Base-by-base conservation (phyloP, 352 stramenopile genomes). In the Globisporangium splendens region DNA sequence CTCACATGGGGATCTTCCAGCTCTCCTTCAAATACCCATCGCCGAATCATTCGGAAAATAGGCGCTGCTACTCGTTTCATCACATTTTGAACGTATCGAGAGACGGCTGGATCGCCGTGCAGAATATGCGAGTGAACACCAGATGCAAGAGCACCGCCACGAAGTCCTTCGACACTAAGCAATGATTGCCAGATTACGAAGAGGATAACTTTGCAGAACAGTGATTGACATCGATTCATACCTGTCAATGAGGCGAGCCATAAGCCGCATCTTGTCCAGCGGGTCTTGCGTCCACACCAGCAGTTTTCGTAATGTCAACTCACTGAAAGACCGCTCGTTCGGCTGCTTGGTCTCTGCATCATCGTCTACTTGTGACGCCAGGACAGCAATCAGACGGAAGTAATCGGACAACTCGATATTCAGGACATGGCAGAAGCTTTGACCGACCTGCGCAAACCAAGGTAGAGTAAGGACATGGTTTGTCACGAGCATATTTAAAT, bases 401-500 rank as follows among this genome's bases (percentile, higher is more conserved):
- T 97, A 98, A 54, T 96, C 88, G 1, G 77, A 89, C n/a, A 98
- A 62, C 56, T 98, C 89, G 15, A 89, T 80, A 56, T 97, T 92
- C 11, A 98, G 72, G 15, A 91, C 79, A 59, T 96, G 86, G 14
- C 84, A 94, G 62, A 98, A 97, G 58, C 86, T 95, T 63, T 96
- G 89, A 0, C 77, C 81, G 14, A 96, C 84, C 78, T 93, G 59
- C 5, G 46, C 41, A 50, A n/a, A 54, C 17, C 41, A 22, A 6
- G 59, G 41, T 10, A 61, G 56, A 3, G 17, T 62, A 7, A 63
- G n/a, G n/a, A 22, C 18, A 52, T 38, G 10, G 14, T 28, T 20
- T 51, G 2, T 18, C 31, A 7, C 10, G 4, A 43, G 17, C 22
- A 2, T 5, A 17, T 7, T 6, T 44, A 18, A 15, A 44, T 4